Evolutionary conservation across 805 yeast genomes (phyloP).

Genomic region (Isabelozyma rhagii): DNA sequence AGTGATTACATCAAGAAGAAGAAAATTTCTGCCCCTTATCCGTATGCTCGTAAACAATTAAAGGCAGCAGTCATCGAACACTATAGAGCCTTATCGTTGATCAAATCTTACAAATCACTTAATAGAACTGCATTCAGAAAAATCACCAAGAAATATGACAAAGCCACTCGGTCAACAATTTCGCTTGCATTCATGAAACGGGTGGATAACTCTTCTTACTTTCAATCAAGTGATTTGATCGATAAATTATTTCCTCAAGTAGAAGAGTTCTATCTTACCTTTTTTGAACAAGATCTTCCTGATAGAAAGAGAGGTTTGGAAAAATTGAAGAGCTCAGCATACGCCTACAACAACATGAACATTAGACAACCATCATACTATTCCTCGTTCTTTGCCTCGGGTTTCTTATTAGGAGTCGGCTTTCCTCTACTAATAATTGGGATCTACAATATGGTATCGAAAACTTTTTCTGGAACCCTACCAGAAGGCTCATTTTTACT

Average conservation of each 20-base stretch:
- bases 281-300: constrained; percentile 51
- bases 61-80: constrained; percentile 68
- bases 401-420: constrained; percentile 67
- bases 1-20: constrained; percentile 48
- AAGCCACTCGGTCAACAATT: constrained; percentile 48
- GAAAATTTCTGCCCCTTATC: constrained; percentile 50
- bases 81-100: constrained; percentile 67
- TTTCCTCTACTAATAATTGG: constrained; percentile 66
- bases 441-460: constrained; percentile 47
- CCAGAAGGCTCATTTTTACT: constrained; percentile 61
- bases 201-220: constrained; percentile 51
- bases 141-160: constrained; percentile 87
- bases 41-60: constrained; percentile 63
- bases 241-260: constrained; percentile 60
- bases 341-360: constrained; percentile 31
- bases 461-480: constrained; percentile 32
- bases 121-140: constrained; percentile 89
- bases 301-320: constrained; percentile 70
- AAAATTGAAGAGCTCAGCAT: constrained; percentile 49
- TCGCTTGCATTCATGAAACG: constrained; percentile 52
- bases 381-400: constrained; percentile 55
- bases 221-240: constrained; percentile 61
- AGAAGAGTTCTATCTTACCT: constrained; percentile 64
- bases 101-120: constrained; percentile 66
- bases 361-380: constrained; percentile 30